Base-by-base conservation (phyloP, 768 basidiomycete genomes). In the Ephemerocybe angulata region DNA sequence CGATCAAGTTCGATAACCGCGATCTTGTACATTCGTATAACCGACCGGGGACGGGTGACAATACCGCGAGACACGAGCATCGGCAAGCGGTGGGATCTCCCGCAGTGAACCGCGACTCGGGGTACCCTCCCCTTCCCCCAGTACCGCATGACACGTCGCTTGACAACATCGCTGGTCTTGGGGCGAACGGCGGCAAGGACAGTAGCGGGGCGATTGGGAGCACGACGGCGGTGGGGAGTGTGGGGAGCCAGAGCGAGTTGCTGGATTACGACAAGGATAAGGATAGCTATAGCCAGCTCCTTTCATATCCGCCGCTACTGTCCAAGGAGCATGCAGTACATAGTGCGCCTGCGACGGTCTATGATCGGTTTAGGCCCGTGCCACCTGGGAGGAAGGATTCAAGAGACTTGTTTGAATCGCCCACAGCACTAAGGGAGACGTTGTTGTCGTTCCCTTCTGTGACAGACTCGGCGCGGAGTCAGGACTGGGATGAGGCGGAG, bases 21-120 rank as follows among this genome's bases (percentile, higher is more conserved):
- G 88, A 91, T 54, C 63, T 90, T 12, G 82, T 90, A 40, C 89
- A 93, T 65, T 82, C 83, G 53, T 93, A 93, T 65, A 80, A 77
- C 13, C 74, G 79, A 3, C 77, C 84, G 12, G 84, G 85, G 6
- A 74, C 70, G 17, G 78, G 77, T 6, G 71, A 72, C 22, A 67
- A 74, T 24, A 61, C 71, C 43, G 74, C 77, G 29, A 75, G 68
- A 24, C 83, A 85, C 54, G 77, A 80, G 53, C 79, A 76, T 54
- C 72, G 81, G 19, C 68, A 69, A 19, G 75, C 77, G 1, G 60
- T 72, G 19, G 65, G 71, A 22, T 65, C 74, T 10, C 68, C 68
- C 17, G 52, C 65, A 12, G 57, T 58, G n/a, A n/a, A n/a, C 35
- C 60, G 54, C 21, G 60, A 56, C 10, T n/a, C n/a, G n/a, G 48